Conservation (phyloP, 768 basidiomycete species). For the Leucosporidium yakuticum region DNA sequence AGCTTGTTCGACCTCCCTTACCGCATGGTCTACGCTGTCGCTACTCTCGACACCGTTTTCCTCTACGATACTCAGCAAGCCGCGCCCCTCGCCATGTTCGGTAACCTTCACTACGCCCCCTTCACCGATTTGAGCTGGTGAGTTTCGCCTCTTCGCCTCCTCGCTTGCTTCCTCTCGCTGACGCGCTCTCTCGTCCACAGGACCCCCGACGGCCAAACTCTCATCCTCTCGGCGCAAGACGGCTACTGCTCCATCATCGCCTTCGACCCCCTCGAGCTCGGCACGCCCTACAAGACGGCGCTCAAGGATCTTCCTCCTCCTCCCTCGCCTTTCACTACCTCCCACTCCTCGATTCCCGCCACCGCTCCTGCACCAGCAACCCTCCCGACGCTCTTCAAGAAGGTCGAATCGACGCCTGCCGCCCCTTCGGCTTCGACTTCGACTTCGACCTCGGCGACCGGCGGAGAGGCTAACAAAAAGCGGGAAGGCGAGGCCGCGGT, state of each 20-base stretch:
- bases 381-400: neutral
- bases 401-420: neutral
- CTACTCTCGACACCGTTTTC: constrained; percentile 89
- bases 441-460: neutral
- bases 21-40: constrained; percentile 88
- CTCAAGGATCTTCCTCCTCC: no score
- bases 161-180: neutral
- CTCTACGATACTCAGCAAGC: constrained; percentile 97
- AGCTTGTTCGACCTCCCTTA: constrained; percentile 86
- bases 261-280: constrained; percentile 74
- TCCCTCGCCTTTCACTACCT: neutral
- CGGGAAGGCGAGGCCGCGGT: no score
- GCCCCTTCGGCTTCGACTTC: neutral
- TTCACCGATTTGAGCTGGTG: constrained; percentile 97
- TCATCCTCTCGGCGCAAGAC: constrained; percentile 85
- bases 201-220: constrained; percentile 68
- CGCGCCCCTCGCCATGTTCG: constrained; percentile 80
- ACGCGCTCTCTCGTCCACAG: neutral
- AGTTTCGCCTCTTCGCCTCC: constrained; percentile 42
- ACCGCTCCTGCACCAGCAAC: neutral
- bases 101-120: constrained; percentile 92
- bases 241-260: constrained; percentile 94
- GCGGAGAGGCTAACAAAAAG: no score
- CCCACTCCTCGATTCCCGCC: neutral
- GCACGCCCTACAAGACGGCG: constrained; percentile 50